A percentile compares a stretch with the other conserved stretches of the same genome.
phyloP scores from a whole-genome alignment of 768 basidiomycete species.

The Termitomyces sp. region DNA sequence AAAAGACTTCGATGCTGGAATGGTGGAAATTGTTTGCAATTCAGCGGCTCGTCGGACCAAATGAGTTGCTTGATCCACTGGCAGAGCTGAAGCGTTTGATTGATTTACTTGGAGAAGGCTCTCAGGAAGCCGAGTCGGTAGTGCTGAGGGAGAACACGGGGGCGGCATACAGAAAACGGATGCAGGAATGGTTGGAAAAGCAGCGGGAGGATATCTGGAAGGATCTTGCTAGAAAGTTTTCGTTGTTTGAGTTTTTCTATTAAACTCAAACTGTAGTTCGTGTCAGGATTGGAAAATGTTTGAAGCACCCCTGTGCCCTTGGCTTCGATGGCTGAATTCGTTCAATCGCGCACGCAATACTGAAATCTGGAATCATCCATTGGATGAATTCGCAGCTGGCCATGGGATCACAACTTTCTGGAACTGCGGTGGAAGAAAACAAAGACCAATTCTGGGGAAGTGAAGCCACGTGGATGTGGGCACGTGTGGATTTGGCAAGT shows the following conservation, averaged over 20 bases:
- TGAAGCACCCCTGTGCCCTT: not conserved
- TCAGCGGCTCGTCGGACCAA: constrained; percentile 9
- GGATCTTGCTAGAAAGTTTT: constrained; percentile 6
- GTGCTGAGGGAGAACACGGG: constrained; percentile 1
- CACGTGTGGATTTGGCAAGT: not conserved
- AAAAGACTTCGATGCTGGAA: constrained; percentile 6
- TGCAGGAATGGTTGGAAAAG: constrained; percentile 9
- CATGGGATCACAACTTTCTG: not conserved
- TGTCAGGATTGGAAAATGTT: not conserved
- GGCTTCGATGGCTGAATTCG: not conserved
- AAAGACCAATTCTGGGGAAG: not conserved
- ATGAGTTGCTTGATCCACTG: constrained; percentile 10
- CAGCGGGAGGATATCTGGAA: constrained; percentile 12
- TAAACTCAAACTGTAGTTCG: not conserved
- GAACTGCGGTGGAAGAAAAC: too few relatives aligned
- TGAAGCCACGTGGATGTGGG: not conserved
- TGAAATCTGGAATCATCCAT: not conserved
- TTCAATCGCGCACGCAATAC: not conserved
- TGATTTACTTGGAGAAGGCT: constrained; percentile 2
- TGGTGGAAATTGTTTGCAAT: constrained; percentile 16
- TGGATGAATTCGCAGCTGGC: not conserved
- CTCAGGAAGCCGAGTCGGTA: not conserved
- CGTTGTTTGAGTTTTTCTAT: constrained; percentile 6
- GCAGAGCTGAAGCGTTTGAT: constrained; percentile 8
- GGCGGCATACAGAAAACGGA: constrained; percentile 7